phyloP scores from a whole-genome alignment of 2,329 filamentous ascomycete species.

The Aspergillus vadensis region DNA sequence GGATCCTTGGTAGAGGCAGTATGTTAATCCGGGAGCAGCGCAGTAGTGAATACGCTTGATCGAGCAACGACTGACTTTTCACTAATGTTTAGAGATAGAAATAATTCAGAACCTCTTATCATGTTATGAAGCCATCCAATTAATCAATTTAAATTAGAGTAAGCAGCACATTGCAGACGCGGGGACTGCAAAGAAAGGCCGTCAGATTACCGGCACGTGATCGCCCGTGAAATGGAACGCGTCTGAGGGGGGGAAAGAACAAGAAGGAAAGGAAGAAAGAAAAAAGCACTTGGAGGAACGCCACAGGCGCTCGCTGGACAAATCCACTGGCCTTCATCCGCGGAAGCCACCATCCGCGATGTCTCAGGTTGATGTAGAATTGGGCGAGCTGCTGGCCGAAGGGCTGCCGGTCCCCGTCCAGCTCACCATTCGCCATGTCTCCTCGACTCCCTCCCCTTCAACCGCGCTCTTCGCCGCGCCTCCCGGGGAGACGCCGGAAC shows the following conservation, averaged over 20 bases:
- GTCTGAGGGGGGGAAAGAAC: constrained; percentile 6
- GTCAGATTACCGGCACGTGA: constrained; percentile 18
- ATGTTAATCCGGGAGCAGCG: no score
- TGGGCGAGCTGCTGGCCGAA: constrained; percentile 52
- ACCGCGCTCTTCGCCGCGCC: constrained; percentile 78
- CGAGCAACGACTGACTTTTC: no score
- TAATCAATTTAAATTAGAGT: background rate
- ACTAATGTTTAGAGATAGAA: no score
- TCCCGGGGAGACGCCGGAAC: constrained; percentile 69
- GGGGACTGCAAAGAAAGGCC: background rate
- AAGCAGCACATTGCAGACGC: background rate
- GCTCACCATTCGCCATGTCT: constrained; percentile 82
- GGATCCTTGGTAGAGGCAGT: no score
- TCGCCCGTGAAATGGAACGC: constrained; percentile 15
- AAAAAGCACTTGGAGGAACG: constrained; percentile 5
- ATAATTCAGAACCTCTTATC: no score
- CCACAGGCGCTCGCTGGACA: background rate
- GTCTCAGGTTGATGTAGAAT: constrained; percentile 37
- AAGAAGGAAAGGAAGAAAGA: background rate
- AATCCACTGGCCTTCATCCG: constrained; percentile 3
- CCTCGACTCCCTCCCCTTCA: constrained; percentile 75
- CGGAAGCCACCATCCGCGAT: constrained; percentile 12
- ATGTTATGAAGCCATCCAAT: background rate
- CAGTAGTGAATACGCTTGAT: no score
- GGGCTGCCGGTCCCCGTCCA: constrained; percentile 55